Percentiles rank a stretch among this genome's conserved stretches.
Evolutionary conservation across 2,329 filamentous ascomycete species (phyloP).

Genomic region (Exophiala phaeomuriformis): DNA sequence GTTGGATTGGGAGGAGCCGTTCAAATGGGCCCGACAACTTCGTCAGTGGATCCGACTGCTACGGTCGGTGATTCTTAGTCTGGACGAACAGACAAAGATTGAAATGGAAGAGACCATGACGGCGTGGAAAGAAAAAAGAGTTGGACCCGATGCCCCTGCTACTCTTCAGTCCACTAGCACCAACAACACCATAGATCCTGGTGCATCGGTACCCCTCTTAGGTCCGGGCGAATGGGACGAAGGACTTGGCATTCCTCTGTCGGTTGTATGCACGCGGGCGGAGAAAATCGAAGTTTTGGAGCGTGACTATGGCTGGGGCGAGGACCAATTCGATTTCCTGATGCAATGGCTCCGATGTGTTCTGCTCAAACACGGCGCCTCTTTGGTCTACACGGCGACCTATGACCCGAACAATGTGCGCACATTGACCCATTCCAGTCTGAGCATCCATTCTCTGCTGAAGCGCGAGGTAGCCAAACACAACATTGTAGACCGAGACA

Average conservation of each 20-base stretch:
- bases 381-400: conserved; percentile 76
- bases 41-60: conserved; percentile 84
- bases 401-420: conserved; percentile 70
- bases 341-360: conserved; percentile 87
- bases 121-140: conserved; percentile 66
- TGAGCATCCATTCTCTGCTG: conserved; percentile 77
- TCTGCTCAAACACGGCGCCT: conserved; percentile 79
- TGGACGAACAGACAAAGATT: conserved; percentile 68
- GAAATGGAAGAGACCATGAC: conserved; percentile 81
- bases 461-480: conserved; percentile 74
- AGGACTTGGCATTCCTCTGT: conserved; percentile 74
- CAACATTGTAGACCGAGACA: conserved; percentile 88
- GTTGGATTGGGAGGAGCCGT: conserved; percentile 92
- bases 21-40: conserved; percentile 83
- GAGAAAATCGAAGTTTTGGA: conserved; percentile 88
- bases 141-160: conserved; percentile 45
- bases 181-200: conserved; percentile 38
- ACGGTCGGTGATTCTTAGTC: conserved; percentile 64
- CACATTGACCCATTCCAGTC: conserved; percentile 71
- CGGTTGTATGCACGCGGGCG: conserved; percentile 87
- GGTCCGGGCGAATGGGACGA: conserved; percentile 93
- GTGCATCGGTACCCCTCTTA: conserved; percentile 49
- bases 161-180: conserved; percentile 54
- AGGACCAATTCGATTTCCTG: conserved; percentile 93
- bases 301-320: conserved; percentile 85